phyloP scores from a whole-genome alignment of 1,284 basidiomycete species.

The Moniliophthora roreri region DNA sequence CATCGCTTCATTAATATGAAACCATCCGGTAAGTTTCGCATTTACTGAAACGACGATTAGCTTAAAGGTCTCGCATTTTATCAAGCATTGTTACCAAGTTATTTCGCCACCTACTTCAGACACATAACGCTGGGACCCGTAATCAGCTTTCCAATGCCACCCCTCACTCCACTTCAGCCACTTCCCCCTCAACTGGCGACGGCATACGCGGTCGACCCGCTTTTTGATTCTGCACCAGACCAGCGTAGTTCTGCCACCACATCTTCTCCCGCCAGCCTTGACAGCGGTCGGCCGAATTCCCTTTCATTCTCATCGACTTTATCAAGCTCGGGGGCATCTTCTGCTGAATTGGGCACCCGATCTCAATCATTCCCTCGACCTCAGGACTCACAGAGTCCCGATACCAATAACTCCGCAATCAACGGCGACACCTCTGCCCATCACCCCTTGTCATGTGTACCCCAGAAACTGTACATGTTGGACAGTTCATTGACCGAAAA shows the following conservation, averaged over 20 bases:
- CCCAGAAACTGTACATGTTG: conserved; percentile 27
- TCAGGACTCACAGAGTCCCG: not conserved
- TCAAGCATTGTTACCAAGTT: conserved; percentile 63
- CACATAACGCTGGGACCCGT: conserved; percentile 62
- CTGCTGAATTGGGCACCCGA: conserved; percentile 15
- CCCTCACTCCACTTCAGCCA: conserved; percentile 62
- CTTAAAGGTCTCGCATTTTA: conserved; percentile 6
- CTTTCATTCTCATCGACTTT: conserved; percentile 47
- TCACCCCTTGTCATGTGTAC: not conserved
- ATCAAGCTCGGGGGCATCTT: conserved; percentile 35
- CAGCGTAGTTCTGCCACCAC: conserved; percentile 5
- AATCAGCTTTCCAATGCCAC: conserved; percentile 68
- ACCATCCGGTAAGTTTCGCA: conserved; percentile 48
- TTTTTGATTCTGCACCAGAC: conserved; percentile 21
- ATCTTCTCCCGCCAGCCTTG: not conserved
- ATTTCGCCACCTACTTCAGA: conserved; percentile 71
- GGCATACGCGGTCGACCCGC: conserved; percentile 33
- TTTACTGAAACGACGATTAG: not conserved
- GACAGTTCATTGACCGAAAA: conserved; percentile 35
- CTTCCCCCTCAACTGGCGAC: conserved; percentile 48
- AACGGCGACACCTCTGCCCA: not conserved
- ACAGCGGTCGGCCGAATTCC: conserved; percentile 35
- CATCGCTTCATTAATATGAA: conserved; percentile 66
- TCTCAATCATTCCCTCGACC: conserved; percentile 25
- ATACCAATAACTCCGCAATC: not conserved